Base-by-base conservation (phyloP, 805 yeast genomes). In the Teunomyces tritomae region DNA sequence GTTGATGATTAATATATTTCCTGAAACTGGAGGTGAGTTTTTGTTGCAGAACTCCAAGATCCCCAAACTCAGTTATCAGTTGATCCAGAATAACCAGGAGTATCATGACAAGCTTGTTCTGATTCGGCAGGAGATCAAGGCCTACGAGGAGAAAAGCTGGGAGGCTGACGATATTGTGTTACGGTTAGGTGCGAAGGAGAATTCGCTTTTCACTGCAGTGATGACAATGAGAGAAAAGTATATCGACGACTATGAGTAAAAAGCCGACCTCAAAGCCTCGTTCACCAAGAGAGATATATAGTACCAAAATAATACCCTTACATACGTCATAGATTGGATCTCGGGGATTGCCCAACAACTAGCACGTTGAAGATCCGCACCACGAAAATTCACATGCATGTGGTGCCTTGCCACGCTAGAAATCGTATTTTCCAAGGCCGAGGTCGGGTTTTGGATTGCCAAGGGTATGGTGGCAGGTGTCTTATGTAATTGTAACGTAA, bases 81-180 rank as follows among this genome's bases (percentile, higher is more conserved):
- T 70, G 39, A 60, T 62, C 13, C 52, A 49, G 13, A 45, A 51
- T 9, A 58, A 66, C 45, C 32, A 45, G 28, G 59, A 51, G 5
- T 57, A 59, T 45, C 58, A 63, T 49, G 48, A 53, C 14, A 50
- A 54, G 30, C 51, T 70, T 43, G 43, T 48, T 11, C 47, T 45
- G 11, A 48, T 64, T n/a, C 55, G 55, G 28, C 55, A 55, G 5
- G 62, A 63, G 39, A 62, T 73, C 8, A 55, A 54, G 17, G 51
- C 48, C 20, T 73, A 73, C 48, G 68, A 65, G 50, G 56, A 47
- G n/a, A 73, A 71, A 55, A 63, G 58, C 24, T 73, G 78, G 78
- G 59, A 59, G 16, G 49, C 54, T 11, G 72, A 68, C 13, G 78
- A 73, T 49, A 71, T 73, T 37, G 55, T 70, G 6, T 51, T 64